These are phyloP conservation scores for Nakazawaea anatomiae DNA, from an alignment of 805 yeast species.

Conservation along the genomic window DNA sequence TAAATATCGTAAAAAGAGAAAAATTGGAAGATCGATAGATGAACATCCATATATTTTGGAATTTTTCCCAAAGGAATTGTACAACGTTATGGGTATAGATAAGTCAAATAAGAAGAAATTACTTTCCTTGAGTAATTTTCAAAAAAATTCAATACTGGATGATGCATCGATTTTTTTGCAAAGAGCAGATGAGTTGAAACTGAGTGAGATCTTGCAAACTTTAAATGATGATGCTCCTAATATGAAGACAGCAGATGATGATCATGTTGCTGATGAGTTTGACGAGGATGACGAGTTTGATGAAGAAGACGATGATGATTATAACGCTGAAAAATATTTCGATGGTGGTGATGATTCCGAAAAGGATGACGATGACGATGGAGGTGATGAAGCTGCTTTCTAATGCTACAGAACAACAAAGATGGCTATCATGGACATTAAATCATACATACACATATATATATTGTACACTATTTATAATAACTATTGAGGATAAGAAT, in stretches of 20 bases:
- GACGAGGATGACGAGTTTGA: constrained; percentile 64
- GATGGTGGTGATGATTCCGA: constrained; percentile 65
- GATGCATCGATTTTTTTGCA: constrained; percentile 1
- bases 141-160: constrained; percentile 18
- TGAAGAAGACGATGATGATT: constrained; percentile 73
- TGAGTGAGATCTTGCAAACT: constrained; percentile 23
- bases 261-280: constrained; percentile 33
- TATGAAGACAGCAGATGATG: constrained; percentile 24
- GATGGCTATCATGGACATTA: no score
- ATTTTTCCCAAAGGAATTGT: constrained; percentile 75
- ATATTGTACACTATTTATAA: no score
- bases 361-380: constrained; percentile 48
- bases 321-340: constrained; percentile 74
- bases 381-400: constrained; percentile 69
- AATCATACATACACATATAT: no score
- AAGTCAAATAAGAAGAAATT: constrained; percentile 48
- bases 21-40: constrained; percentile 64
- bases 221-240: constrained; percentile 31
- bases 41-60: constrained; percentile 71
- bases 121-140: constrained; percentile 32
- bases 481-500: no score
- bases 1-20: constrained; percentile 63
- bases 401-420: constrained; percentile 18
- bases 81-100: constrained; percentile 60
- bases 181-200: constrained; percentile 19